Evolutionary conservation across 257 asterid genomes (phyloP).

Genomic region (Forsythia suspensa): DNA sequence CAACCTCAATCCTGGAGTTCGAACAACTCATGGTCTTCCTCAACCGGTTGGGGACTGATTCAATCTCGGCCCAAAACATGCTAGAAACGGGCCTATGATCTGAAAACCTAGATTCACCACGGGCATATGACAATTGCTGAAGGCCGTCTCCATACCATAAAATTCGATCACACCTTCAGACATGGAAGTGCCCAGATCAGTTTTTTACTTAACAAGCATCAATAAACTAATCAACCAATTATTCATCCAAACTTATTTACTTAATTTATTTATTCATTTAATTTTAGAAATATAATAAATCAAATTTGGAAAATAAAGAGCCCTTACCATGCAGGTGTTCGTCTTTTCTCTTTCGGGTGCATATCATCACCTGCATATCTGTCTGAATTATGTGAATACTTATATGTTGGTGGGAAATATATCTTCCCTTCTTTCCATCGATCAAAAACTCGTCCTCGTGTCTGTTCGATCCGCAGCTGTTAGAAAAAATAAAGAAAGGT

Average conservation of each 20-base stretch:
- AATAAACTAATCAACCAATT: not conserved
- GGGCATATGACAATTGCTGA: conserved; percentile 78
- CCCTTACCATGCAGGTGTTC: conserved; percentile 96
- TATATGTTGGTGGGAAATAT: conserved; percentile 96
- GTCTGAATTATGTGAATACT: conserved; percentile 92
- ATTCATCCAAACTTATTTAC: not conserved
- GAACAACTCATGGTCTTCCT: conserved; percentile 93
- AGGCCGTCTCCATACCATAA: conserved; percentile 91
- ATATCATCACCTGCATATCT: conserved; percentile 91
- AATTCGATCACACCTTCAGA: conserved; percentile 90
- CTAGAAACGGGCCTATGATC: conserved; percentile 98
- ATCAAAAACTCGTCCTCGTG: conserved; percentile 87
- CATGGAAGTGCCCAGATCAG: conserved; percentile 30
- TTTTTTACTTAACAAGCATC: not conserved
- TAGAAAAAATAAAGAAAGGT: conserved; percentile 19
- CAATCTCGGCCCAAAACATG: conserved; percentile 92
- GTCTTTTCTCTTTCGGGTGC: conserved; percentile 94
- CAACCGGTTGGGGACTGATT: conserved; percentile 82
- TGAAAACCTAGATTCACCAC: conserved; percentile 93
- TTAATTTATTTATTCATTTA: not conserved
- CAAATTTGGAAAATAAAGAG: not conserved
- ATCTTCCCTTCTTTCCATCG: conserved; percentile 99
- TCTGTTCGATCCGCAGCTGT: conserved; percentile 86
- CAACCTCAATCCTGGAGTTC: conserved; percentile 81
- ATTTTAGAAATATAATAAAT: not conserved